Conservation (phyloP, 805 yeast genomes). For the Cyberlindnera xylosilytica region DNA sequence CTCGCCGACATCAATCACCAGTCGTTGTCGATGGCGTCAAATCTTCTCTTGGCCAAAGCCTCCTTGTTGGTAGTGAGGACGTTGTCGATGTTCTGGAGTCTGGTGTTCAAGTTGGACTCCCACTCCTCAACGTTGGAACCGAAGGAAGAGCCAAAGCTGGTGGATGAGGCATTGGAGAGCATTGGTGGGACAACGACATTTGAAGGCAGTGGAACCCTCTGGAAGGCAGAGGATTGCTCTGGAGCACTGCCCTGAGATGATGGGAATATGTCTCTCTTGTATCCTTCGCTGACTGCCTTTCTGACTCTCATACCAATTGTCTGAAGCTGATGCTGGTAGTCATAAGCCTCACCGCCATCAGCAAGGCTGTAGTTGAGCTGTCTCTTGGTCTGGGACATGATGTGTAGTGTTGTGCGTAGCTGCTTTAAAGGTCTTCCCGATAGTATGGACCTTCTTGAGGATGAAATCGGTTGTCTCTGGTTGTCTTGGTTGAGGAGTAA, state of each 20-base stretch:
- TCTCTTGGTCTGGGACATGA: constrained; percentile 35
- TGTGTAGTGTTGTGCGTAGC: no score
- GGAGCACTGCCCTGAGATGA: constrained; percentile 16
- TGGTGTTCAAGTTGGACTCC: constrained; percentile 35
- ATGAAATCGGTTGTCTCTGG: no score
- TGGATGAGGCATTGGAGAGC: constrained; percentile 32
- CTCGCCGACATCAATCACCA: constrained; percentile 19
- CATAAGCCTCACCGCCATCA: constrained; percentile 29
- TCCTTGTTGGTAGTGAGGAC: constrained; percentile 21
- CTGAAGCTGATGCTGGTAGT: constrained; percentile 40
- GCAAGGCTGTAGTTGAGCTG: constrained; percentile 29
- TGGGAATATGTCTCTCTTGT: constrained; percentile 28
- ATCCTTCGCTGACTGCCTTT: constrained; percentile 63
- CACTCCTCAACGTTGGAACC: constrained; percentile 38
- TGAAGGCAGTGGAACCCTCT: constrained; percentile 35
- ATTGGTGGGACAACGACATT: constrained; percentile 32
- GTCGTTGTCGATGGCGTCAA: constrained; percentile 26
- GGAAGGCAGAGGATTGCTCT: constrained; percentile 26
- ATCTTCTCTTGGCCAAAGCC: constrained; percentile 25
- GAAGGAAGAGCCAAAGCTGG: constrained; percentile 25
- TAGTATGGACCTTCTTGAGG: no score
- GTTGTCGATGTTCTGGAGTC: constrained; percentile 33
- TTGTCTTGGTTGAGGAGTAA: no score
- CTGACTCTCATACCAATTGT: constrained; percentile 71
- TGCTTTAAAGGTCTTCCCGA: no score